These are phyloP conservation scores for Phytopythium aichiense DNA, from an alignment of 352 stramenopile genomes.

Conservation along the genomic window DNA sequence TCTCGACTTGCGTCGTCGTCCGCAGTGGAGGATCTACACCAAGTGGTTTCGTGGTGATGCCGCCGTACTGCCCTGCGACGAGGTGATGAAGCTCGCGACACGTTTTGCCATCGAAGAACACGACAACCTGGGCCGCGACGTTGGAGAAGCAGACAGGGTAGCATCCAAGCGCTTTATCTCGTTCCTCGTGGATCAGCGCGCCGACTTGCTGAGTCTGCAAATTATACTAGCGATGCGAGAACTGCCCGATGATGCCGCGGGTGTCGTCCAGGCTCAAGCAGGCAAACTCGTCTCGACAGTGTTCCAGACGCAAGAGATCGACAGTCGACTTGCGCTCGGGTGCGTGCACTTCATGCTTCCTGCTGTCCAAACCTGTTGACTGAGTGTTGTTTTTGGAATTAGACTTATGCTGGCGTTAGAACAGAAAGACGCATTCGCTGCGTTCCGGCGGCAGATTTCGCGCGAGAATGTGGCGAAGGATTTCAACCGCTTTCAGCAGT, in stretches of 20 bases:
- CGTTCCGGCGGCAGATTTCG: constrained; percentile 72
- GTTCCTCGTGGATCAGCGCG: constrained; percentile 61
- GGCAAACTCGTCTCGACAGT: constrained; percentile 60
- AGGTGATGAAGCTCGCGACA: constrained; percentile 56
- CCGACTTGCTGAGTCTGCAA: constrained; percentile 61
- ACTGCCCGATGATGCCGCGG: constrained; percentile 46
- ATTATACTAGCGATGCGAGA: constrained; percentile 56
- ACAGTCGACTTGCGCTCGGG: constrained; percentile 64
- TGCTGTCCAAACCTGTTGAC: neutral
- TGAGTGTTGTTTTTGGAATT: constrained; percentile 1
- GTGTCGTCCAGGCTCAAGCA: constrained; percentile 44
- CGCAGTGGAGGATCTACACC: constrained; percentile 33
- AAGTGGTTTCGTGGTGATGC: constrained; percentile 61
- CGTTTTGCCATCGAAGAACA: constrained; percentile 62
- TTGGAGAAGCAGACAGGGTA: constrained; percentile 30
- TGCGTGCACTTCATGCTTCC: constrained; percentile 13
- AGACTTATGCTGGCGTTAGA: constrained; percentile 76
- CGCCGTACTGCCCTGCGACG: constrained; percentile 35
- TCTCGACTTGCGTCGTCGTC: neutral
- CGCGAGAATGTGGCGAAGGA: constrained; percentile 81
- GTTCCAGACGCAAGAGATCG: constrained; percentile 67
- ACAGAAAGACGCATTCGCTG: constrained; percentile 65
- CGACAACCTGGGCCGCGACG: constrained; percentile 22
- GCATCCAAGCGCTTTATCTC: constrained; percentile 64
- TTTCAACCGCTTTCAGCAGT: constrained; percentile 72